Percentiles rank a stretch among this genome's conserved stretches.
These are phyloP conservation scores for Populus ilicifolia DNA, from an alignment of 345 rosid genomes.

Conservation along the genomic window DNA sequence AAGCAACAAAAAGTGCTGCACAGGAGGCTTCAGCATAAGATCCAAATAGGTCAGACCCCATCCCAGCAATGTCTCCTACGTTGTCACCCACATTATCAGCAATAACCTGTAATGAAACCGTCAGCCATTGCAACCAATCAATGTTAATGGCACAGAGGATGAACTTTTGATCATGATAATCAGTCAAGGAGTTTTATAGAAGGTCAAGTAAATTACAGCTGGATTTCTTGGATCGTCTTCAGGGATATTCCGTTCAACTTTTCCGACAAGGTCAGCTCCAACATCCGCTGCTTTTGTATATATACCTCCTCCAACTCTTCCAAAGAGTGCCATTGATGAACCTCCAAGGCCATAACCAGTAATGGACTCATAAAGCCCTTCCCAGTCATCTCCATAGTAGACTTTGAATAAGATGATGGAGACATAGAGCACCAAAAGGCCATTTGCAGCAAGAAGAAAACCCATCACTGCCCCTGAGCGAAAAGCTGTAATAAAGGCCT, in stretches of 20 bases:
- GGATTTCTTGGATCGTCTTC: constrained; percentile 70
- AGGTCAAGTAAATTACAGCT: constrained; percentile 38
- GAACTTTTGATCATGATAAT: neutral
- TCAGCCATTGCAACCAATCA: neutral
- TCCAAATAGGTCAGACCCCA: constrained; percentile 68
- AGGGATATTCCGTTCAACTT: constrained; percentile 59
- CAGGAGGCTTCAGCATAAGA: constrained; percentile 72
- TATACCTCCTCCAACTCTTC: constrained; percentile 69
- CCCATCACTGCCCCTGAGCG: constrained; percentile 72
- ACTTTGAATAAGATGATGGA: constrained; percentile 53
- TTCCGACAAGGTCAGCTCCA: constrained; percentile 70
- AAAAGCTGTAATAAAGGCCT: constrained; percentile 61
- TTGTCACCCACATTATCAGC: constrained; percentile 77
- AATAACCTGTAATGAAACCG: constrained; percentile 43
- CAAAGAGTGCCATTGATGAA: constrained; percentile 69
- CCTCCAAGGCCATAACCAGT: constrained; percentile 71
- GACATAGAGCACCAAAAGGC: constrained; percentile 55
- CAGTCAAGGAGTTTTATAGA: neutral
- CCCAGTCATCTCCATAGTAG: constrained; percentile 75
- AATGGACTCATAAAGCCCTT: constrained; percentile 65
- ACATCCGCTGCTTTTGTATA: constrained; percentile 68
- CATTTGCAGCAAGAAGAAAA: constrained; percentile 67
- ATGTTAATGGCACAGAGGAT: neutral
- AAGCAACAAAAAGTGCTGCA: constrained; percentile 69
- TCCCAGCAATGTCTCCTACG: constrained; percentile 72